Base-by-base conservation (phyloP, 129 eudicot species). In the Pulicaria dysenterica region DNA sequence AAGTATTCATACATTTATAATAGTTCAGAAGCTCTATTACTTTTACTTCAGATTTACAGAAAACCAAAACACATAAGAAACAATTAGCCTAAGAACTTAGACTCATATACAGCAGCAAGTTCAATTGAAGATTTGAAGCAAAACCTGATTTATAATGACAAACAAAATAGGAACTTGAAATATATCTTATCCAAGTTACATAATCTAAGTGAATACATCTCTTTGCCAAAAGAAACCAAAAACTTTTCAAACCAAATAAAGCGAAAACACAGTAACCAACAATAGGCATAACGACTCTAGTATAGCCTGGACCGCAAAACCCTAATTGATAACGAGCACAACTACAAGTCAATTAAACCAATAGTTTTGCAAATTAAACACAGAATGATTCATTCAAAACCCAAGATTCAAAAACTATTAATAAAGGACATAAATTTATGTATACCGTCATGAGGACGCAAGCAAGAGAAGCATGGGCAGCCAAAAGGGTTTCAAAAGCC, bases 391-490 rank as follows among this genome's bases (percentile, higher is more conserved):
- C 53, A 31, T 51, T 24, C 19, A n/a, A 37, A 47, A 49, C 16
- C 54, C 17, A 53, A 75, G 34, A 12, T 4, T 36, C 4, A 43
- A 10, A 39, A 24, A 14, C 6, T 9, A 31, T 3, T 39, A 9
- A 77, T 1, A 31, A 37, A 17, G 14, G 65, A 49, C 48, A 11
- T 17, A 59, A 2, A 19, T 1, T 69, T 67, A 61, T 31, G 31
- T 16, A 60, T 83, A 91, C 97, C 95, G 78, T 63, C 73, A 79
- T 49, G 51, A 88, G 39, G 31, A 89, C 76, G 79, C 75, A 81
- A 83, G 88, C 77, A 51, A 88, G 37, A 78, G 93, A 81, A 76
- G 77, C 80, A 43, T 85, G 87, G 86, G 94, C 93, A 79, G 84
- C 79, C 69, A 91, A 77, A 80, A 88, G 71, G 77, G 86, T 43